phyloP scores from a whole-genome alignment of 2,329 filamentous ascomycete species.

The Hypomyces perniciosus region DNA sequence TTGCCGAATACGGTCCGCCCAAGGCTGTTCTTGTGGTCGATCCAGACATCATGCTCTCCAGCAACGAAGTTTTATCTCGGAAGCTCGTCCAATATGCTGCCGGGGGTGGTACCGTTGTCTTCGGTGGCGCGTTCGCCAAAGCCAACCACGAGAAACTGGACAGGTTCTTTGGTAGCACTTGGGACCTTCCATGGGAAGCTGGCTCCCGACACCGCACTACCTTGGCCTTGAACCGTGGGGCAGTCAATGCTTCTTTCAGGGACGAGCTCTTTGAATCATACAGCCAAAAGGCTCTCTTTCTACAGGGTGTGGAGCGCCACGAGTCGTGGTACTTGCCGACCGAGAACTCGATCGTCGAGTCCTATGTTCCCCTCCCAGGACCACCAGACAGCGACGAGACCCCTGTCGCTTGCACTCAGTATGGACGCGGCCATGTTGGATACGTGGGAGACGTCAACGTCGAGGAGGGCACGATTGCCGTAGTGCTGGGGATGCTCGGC shows the following conservation, averaged over 20 bases:
- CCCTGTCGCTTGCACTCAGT: slow-evolving; percentile 20
- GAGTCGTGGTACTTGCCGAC: slow-evolving; percentile 22
- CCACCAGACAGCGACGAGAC: slow-evolving; percentile 12
- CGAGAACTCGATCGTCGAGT: slow-evolving; percentile 6
- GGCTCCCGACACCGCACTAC: slow-evolving; percentile 19
- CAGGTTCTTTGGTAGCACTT: slow-evolving; percentile 3
- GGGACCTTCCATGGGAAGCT: slow-evolving; percentile 18
- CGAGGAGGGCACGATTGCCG: slow-evolving; percentile 19
- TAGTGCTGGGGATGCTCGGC: slow-evolving; percentile 25
- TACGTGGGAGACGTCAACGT: slow-evolving; percentile 25
- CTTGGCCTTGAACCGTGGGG: slow-evolving; percentile 17
- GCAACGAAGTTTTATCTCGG: slow-evolving; percentile 5
- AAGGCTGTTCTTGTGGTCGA: slow-evolving; percentile 7
- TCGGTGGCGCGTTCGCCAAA: slow-evolving; percentile 4
- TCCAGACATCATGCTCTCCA: slow-evolving; percentile 1
- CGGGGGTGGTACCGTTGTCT: slow-evolving; percentile 6
- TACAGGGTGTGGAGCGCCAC: slow-evolving; percentile 16
- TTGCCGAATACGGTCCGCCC: neutral
- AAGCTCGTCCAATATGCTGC: slow-evolving; percentile 7
- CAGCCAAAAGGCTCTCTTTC: slow-evolving; percentile 23
- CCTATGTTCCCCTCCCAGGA: neutral
- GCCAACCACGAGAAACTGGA: neutral
- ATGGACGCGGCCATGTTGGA: slow-evolving; percentile 24
- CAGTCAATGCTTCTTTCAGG: slow-evolving; percentile 9
- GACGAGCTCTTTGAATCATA: slow-evolving; percentile 17